Percentiles rank a stretch among this genome's conserved stretches.
Evolutionary conservation across 441 rosid genomes (phyloP).

Genomic region (Jatropha podagrica): DNA sequence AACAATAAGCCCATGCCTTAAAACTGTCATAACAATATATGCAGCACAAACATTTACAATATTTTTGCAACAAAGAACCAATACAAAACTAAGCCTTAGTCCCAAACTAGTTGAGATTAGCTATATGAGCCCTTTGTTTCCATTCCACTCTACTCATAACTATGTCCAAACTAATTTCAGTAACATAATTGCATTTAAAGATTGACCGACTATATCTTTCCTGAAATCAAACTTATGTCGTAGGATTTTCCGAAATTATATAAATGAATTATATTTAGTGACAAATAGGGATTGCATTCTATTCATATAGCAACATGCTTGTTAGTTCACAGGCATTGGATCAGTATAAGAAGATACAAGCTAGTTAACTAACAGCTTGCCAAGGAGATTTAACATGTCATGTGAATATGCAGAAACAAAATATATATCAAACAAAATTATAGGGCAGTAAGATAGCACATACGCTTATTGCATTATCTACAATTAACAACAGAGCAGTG

Average conservation of each 20-base stretch:
- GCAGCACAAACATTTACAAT: neutral
- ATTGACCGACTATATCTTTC: neutral
- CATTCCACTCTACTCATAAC: too few relatives aligned
- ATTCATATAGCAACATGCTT: neutral
- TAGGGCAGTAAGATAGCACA: neutral
- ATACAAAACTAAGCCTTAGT: neutral
- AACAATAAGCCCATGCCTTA: neutral
- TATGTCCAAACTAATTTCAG: too few relatives aligned
- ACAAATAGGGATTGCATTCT: neutral
- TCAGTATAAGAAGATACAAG: neutral
- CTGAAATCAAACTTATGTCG: neutral
- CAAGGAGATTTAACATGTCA: neutral
- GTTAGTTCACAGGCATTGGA: neutral
- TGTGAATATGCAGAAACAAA: neutral
- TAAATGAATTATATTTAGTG: neutral
- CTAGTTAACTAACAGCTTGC: neutral
- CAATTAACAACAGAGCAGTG: neutral
- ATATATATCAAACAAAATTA: neutral
- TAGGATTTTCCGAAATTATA: neutral
- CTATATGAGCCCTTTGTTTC: too few relatives aligned
- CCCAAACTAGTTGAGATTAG: too few relatives aligned
- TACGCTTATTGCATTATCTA: neutral
- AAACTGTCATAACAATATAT: neutral
- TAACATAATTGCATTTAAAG: too few relatives aligned
- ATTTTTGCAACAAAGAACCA: conserved; percentile 2